These are phyloP conservation scores for Anthracocystis setariae DNA, from an alignment of 1,284 basidiomycete species.

Conservation along the genomic window DNA sequence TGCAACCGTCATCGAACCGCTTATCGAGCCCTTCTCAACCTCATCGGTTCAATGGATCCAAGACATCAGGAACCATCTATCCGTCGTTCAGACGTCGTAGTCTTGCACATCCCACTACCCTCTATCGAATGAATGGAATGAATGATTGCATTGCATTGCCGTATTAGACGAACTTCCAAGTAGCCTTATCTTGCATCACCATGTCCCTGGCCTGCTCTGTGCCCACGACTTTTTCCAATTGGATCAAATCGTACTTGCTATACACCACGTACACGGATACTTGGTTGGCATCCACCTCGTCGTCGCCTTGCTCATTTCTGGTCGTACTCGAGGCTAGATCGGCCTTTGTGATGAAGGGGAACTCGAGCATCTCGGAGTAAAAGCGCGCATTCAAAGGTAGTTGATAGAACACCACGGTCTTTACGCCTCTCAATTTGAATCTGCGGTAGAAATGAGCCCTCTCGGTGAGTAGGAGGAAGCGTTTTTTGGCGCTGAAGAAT, in stretches of 20 bases:
- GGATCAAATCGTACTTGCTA: constrained; percentile 87
- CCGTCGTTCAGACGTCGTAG: too few relatives aligned
- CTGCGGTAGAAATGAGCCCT: constrained; percentile 97
- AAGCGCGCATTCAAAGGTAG: constrained; percentile 89
- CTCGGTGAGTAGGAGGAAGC: constrained; percentile 90
- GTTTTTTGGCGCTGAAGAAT: constrained; percentile 88
- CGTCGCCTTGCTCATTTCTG: constrained; percentile 31
- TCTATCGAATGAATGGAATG: too few relatives aligned
- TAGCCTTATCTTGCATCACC: constrained; percentile 48
- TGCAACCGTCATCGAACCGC: background rate
- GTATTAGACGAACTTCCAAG: constrained; percentile 60
- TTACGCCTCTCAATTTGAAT: constrained; percentile 77
- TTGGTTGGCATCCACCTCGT: constrained; percentile 76
- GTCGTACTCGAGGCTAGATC: constrained; percentile 17
- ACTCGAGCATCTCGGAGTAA: constrained; percentile 86
- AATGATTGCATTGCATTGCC: too few relatives aligned
- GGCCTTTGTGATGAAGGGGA: constrained; percentile 77
- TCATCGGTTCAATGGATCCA: background rate
- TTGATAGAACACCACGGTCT: constrained; percentile 90
- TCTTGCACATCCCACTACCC: too few relatives aligned
- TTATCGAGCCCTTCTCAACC: background rate
- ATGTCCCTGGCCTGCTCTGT: constrained; percentile 51
- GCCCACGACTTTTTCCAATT: constrained; percentile 81
- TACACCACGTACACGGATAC: constrained; percentile 76
- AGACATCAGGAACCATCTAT: too few relatives aligned